Percentiles rank a stretch among this genome's conserved stretches.
Conservation (phyloP, 495 filamentous ascomycete species). For the Neurospora tetraspora region DNA sequence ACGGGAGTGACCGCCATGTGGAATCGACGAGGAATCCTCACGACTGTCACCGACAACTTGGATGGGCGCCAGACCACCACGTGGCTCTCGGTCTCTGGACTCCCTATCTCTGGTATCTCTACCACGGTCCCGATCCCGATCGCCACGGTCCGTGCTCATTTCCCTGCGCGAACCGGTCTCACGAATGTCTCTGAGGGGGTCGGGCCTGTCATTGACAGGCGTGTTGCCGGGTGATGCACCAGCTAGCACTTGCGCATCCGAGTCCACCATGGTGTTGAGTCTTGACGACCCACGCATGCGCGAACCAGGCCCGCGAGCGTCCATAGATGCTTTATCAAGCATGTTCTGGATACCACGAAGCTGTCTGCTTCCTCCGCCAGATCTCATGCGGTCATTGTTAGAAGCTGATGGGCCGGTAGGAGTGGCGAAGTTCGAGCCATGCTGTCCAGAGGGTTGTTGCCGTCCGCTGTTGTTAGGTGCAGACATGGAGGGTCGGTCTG, state of each 20-base stretch:
- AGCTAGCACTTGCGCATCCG: conserved; percentile 37
- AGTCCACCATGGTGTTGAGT: conserved; percentile 31
- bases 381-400: conserved; percentile 32
- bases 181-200: conserved; percentile 16
- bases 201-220: conserved; percentile 34
- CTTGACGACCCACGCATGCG: conserved; percentile 25
- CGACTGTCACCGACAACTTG: conserved; percentile 22
- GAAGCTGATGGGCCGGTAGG: conserved; percentile 39
- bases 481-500: conserved; percentile 25
- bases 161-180: conserved; percentile 16
- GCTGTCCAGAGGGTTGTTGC: conserved; percentile 13
- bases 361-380: conserved; percentile 30
- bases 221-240: conserved; percentile 37
- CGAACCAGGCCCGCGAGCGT: conserved; percentile 19
- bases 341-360: conserved; percentile 43
- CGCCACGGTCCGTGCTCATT: conserved; percentile 6
- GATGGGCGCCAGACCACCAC: conserved; percentile 15
- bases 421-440: conserved; percentile 25
- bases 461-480: conserved; percentile 12
- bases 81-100: not conserved
- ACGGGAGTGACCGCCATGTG: not conserved
- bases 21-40: conserved; percentile 2
- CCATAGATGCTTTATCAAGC: conserved; percentile 33
- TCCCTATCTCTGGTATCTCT: not conserved
- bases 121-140: not conserved